Evolutionary conservation across 192 early-diverging fungal genomes (phyloP).

Genomic region (Chytriomyces hyalinus): DNA sequence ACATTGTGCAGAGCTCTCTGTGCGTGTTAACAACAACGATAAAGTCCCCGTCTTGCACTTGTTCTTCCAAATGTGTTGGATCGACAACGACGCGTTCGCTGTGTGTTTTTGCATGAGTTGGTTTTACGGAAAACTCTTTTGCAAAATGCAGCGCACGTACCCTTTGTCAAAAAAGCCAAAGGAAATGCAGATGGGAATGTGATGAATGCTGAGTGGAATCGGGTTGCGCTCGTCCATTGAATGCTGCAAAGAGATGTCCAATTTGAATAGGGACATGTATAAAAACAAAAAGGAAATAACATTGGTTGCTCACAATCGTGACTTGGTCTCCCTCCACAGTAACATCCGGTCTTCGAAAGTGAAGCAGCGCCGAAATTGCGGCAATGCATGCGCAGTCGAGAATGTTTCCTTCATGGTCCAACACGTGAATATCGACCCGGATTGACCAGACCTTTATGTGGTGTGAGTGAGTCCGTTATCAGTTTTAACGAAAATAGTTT

Average conservation of each 20-base stretch:
- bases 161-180: constrained; percentile 91
- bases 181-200: constrained; percentile 91
- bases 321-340: constrained; percentile 91
- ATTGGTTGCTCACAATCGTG: constrained; percentile 67
- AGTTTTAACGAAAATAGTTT: neutral
- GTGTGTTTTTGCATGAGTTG: neutral
- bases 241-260: constrained; percentile 60
- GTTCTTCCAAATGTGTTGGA: constrained; percentile 86
- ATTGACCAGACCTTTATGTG: constrained; percentile 80
- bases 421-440: constrained; percentile 86
- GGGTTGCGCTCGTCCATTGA: constrained; percentile 83
- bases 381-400: constrained; percentile 91
- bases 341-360: constrained; percentile 95
- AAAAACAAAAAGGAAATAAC: neutral
- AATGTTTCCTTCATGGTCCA: constrained; percentile 95
- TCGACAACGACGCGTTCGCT: constrained; percentile 71
- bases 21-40: constrained; percentile 91
- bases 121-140: neutral
- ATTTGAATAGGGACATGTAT: neutral
- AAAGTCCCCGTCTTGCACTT: constrained; percentile 80
- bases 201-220: constrained; percentile 93
- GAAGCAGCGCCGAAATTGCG: constrained; percentile 83
- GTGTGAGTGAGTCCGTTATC: neutral
- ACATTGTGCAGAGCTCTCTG: constrained; percentile 88
- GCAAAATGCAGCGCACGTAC: constrained; percentile 44